Evolutionary conservation across 2,329 filamentous ascomycete species (phyloP), one percentile per base, ranked within the genome.

Genomic region (Emergomyces africanus): DNA sequence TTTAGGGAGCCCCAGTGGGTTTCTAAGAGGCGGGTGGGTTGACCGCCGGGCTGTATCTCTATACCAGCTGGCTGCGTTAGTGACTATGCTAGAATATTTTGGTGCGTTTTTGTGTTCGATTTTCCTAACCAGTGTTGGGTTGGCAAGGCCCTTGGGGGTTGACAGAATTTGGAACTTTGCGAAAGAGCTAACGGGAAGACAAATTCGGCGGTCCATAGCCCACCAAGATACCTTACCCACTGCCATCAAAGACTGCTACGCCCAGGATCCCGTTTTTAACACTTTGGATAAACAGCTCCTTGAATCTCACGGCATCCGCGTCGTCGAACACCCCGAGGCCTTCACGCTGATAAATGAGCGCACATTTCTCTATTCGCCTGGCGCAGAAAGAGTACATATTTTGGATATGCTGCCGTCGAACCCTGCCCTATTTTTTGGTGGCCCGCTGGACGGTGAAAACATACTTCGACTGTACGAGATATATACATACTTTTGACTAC

Each of bases 341-440:
- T 84, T 82, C 63, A 68, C 76, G 0, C 64, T 76, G 5, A 74
- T 88, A 10, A 74, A 77, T 18, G 54, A 66, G 0, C 65, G 71
- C 0, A 79, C 81, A 0, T 67, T 89, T 1, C 73, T 86, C 1
- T 88, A 81, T 63, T 84, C 82, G 1, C 77, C 87, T 0, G 85
- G 87, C 56, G 76, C 73, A 0, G 75, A 77, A 59, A 84, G 60
- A 72, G 25, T 74, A 71, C 42, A 76, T 80, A 46, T 88, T 55
- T 72, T 78, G 25, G 68, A 75, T 5, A 76, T 83, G 0, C 70
- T 88, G 1, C 65, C 72, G 1, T 66, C 69, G 0, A 63, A 70
- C 0, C 84, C 85, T 0, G 76, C 72, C 0, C 65, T 86, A 1
- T 81, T 84, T 14, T 75, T 88, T 15, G 85, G 84, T 0, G 85